Conservation (phyloP, 148 eudicot genomes). For the Arbutus unedo region DNA sequence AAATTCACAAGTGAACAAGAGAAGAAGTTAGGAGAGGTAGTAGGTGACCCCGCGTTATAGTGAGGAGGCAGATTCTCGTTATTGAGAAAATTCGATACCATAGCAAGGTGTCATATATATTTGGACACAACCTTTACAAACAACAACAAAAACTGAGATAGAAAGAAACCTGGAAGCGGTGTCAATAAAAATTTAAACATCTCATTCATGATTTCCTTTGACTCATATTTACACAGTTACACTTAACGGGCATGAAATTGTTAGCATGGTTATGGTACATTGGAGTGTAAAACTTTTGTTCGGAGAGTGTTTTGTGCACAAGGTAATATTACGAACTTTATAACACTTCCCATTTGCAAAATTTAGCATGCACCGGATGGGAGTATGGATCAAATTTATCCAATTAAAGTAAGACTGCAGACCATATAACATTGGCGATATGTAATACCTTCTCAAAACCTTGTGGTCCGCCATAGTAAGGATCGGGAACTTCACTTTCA, state of each 20-base stretch:
- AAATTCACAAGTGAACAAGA: neutral
- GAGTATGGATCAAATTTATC: neutral
- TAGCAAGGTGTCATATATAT: neutral
- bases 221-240: neutral
- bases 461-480: constrained; percentile 87
- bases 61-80: neutral
- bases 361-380: neutral
- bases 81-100: neutral
- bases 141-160: neutral
- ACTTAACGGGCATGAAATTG: neutral
- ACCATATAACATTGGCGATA: neutral
- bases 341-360: neutral
- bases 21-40: neutral
- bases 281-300: neutral
- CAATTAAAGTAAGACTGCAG: neutral
- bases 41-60: neutral
- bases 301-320: neutral
- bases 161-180: neutral
- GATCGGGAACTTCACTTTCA: constrained; percentile 92
- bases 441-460: constrained; percentile 90
- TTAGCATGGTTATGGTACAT: neutral
- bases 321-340: neutral
- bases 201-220: neutral
- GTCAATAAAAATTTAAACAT: neutral
- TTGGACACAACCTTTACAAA: neutral